Percentiles rank a stretch among this genome's conserved stretches.
phyloP scores from a whole-genome alignment of 345 rosid genomes.

The Lepidium aucheri region DNA sequence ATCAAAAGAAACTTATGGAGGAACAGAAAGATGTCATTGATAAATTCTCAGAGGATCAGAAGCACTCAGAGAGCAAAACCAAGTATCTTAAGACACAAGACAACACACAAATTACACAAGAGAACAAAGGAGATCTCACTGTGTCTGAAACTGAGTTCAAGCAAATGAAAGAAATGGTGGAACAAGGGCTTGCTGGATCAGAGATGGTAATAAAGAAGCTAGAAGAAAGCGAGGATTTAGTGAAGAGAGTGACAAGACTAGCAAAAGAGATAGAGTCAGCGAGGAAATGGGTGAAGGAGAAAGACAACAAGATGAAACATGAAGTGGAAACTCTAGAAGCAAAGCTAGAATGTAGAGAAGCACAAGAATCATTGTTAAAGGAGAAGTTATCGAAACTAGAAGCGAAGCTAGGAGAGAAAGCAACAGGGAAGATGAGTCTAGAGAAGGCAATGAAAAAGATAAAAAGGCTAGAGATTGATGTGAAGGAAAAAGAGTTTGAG shows the following conservation, averaged over 20 bases:
- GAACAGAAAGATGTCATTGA: constrained; percentile 23
- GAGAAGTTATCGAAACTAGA: constrained; percentile 38
- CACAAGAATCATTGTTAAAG: constrained; percentile 30
- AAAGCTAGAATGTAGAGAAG: constrained; percentile 35
- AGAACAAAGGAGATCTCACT: neutral
- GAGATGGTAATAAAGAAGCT: constrained; percentile 34
- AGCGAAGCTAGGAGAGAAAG: constrained; percentile 30
- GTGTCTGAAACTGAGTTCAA: constrained; percentile 6
- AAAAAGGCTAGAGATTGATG: constrained; percentile 34
- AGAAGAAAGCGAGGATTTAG: constrained; percentile 24
- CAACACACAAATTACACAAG: neutral
- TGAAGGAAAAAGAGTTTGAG: constrained; percentile 41
- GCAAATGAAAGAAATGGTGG: constrained; percentile 28
- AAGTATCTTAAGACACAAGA: neutral
- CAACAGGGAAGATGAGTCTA: constrained; percentile 31
- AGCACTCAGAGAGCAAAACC: constrained; percentile 18
- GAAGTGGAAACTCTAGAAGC: constrained; percentile 22
- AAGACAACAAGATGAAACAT: constrained; percentile 24
- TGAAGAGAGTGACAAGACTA: constrained; percentile 27
- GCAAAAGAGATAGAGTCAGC: constrained; percentile 39
- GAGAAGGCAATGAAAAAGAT: constrained; percentile 25
- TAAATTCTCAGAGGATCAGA: constrained; percentile 30
- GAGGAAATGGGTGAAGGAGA: constrained; percentile 30
- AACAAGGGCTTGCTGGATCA: constrained; percentile 28
- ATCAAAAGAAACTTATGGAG: constrained; percentile 29